Base-by-base conservation (phyloP, 192 early-diverging fungal species). In the Backusella tarrabulga region DNA sequence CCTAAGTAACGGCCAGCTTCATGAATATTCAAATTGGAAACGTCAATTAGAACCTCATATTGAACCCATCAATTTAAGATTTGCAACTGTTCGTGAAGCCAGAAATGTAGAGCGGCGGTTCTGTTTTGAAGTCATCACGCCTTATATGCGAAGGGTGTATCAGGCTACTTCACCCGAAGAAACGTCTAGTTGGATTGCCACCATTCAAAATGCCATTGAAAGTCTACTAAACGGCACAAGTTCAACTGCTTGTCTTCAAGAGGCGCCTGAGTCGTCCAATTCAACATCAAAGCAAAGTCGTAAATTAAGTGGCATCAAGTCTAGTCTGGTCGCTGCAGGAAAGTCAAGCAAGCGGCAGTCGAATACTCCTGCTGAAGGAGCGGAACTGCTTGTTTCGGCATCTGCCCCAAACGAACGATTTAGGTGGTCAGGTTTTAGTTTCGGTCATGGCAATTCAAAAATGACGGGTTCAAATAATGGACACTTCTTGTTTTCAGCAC, bases 111-210 rank as follows among this genome's bases (percentile, higher is more conserved):
- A 93, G 36, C 85, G 92, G 15, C 86, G 91, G 1, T 93, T 93
- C 77, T 90, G 86, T 32, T 93, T 93, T 77, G 92, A 93, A 75
- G 76, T 93, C 32, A 90, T 93, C 32, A 88, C 87, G 21, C 87
- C 90, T 3, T 84, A 88, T 69, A 81, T 82, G 66, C 83, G 90
- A 50, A 81, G 91, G 41, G 79, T 90, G 11, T 93, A 93, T 72
- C 92, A 93, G 71, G 92, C 92, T 6, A 92, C 88, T 1, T 90
- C 89, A 12, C 80, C 84, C 3, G 91, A 91, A 68, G 91, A 92
- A 50, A 84, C 90, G 81, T 83, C 82, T 21, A 83, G 81, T 23
- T 93, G 92, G 92, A 87, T 93, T n/a, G 76, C 68, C 5, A 86
- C 86, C 19, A 91, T 93, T 35, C 88, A 87, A 29, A 93, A 93